phyloP scores from a whole-genome alignment of 345 rosid genomes.

The Euclidium syriacum region DNA sequence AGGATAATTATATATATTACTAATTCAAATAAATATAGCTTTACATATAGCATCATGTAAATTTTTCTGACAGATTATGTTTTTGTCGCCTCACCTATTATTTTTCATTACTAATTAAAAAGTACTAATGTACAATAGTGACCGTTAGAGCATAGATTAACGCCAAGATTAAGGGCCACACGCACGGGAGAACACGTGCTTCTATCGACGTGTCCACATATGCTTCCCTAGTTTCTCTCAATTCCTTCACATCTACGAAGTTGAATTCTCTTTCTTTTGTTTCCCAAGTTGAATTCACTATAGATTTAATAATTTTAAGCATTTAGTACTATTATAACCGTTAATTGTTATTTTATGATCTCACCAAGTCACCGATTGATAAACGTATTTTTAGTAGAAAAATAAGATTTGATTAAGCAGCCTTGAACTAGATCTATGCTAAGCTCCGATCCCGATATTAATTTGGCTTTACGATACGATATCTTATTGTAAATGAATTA shows the following conservation, averaged over 20 bases:
- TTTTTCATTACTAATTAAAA: not conserved
- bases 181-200: constrained; percentile 23
- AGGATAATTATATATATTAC: no score
- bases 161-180: constrained; percentile 34
- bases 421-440: constrained; percentile 11
- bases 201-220: constrained; percentile 18
- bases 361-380: not conserved
- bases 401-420: constrained; percentile 6
- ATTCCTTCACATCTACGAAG: constrained; percentile 24
- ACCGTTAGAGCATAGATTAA: constrained; percentile 20
- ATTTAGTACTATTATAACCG: not conserved
- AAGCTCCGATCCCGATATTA: constrained; percentile 26
- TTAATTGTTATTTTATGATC: not conserved
- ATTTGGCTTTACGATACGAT: constrained; percentile 3
- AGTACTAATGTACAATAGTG: not conserved
- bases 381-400: not conserved
- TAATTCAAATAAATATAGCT: no score
- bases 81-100: no score
- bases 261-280: constrained; percentile 1
- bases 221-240: constrained; percentile 14
- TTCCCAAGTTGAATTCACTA: not conserved
- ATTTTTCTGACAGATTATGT: no score
- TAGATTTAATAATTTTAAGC: not conserved
- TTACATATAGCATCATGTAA: no score
- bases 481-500: not conserved